phyloP scores from a whole-genome alignment of 768 basidiomycete genomes.

The Mycena maculata region DNA sequence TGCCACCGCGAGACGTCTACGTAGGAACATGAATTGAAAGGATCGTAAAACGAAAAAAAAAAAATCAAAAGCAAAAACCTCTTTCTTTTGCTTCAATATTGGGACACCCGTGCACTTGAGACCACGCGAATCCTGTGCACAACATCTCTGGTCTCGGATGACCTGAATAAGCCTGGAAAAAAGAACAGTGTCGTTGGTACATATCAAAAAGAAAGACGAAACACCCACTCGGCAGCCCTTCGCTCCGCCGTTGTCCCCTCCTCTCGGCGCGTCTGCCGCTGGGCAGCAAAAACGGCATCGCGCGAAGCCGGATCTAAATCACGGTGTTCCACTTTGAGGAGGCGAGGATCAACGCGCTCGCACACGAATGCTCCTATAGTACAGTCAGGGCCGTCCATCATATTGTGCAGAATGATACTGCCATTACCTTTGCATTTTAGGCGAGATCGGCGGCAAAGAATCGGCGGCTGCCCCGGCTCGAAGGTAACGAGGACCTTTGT shows the following conservation, averaged over 20 bases:
- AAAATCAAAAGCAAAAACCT: neutral
- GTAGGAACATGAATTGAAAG: too few species aligned
- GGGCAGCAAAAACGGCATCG: slow-evolving; percentile 19
- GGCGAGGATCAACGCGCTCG: slow-evolving; percentile 1
- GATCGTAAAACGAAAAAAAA: neutral
- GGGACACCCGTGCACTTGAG: neutral
- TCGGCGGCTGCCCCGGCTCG: neutral
- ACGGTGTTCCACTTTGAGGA: neutral
- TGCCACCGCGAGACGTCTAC: neutral
- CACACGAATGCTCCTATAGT: neutral
- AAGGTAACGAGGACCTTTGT: slow-evolving; percentile 11
- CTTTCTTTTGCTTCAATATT: neutral
- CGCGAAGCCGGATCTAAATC: slow-evolving; percentile 15
- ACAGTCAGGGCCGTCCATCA: neutral
- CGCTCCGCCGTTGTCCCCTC: neutral
- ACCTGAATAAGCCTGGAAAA: neutral
- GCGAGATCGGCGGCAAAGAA: slow-evolving; percentile 17
- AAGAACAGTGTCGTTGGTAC: neutral
- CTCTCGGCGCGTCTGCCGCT: slow-evolving; percentile 12
- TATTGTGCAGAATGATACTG: neutral
- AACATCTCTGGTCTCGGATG: neutral
- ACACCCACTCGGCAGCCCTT: neutral
- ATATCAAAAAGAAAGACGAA: neutral
- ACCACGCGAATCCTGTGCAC: neutral
- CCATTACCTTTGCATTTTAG: slow-evolving; percentile 11